A percentile compares a stretch with the other conserved stretches of the same genome.
These are phyloP conservation scores for Spinacia oleracea DNA, from an alignment of 179 eudicot genomes.

Conservation along the genomic window DNA sequence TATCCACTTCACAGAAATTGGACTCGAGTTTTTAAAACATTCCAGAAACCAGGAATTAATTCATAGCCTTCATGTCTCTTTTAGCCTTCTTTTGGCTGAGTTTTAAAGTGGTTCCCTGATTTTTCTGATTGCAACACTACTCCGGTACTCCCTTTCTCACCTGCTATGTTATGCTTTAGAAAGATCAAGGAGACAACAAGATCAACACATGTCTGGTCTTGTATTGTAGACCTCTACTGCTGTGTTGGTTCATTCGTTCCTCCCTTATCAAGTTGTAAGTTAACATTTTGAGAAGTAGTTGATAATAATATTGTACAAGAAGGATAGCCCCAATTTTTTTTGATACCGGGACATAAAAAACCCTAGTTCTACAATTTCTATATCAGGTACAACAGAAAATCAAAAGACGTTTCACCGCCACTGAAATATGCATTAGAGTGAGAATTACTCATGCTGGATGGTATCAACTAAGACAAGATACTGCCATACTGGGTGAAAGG, in stretches of 20 bases:
- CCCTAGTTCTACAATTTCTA: background rate
- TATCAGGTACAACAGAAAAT: background rate
- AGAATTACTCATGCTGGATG: background rate
- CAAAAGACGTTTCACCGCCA: background rate
- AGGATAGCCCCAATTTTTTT: background rate
- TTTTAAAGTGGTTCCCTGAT: too few species aligned
- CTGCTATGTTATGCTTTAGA: background rate
- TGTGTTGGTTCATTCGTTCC: background rate
- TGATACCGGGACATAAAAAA: background rate
- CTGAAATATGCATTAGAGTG: background rate
- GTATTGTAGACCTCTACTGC: background rate
- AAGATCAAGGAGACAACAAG: background rate
- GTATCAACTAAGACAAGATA: background rate
- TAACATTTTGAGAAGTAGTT: background rate
- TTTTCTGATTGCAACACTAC: background rate
- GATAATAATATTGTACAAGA: background rate
- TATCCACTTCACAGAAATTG: background rate
- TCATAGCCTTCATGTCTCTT: background rate
- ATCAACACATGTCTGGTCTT: background rate
- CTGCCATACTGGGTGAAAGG: slow-evolving; percentile 3
- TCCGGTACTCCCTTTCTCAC: background rate
- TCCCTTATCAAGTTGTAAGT: background rate
- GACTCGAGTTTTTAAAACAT: background rate
- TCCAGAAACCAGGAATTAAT: background rate
- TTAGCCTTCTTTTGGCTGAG: background rate